These are phyloP conservation scores for Calocybe gangraenosa DNA, from an alignment of 768 basidiomycete genomes.

Conservation along the genomic window DNA sequence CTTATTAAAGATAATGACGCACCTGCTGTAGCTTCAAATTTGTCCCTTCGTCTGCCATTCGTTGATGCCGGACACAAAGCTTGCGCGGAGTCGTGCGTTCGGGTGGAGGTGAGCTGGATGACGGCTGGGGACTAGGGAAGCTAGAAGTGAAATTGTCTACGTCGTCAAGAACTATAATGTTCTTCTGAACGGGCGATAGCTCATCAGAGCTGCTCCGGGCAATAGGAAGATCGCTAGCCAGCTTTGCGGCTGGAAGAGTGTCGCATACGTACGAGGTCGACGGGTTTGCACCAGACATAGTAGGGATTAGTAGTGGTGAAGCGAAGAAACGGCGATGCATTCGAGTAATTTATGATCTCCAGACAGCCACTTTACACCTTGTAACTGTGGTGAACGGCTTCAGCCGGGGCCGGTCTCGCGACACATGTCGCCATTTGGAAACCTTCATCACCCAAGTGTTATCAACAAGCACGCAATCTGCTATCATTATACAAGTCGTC, in stretches of 20 bases:
- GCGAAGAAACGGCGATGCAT: constrained; percentile 7
- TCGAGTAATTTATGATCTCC: too few relatives aligned
- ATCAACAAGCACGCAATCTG: constrained; percentile 16
- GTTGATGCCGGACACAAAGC: constrained; percentile 88
- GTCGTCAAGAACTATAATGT: constrained; percentile 20
- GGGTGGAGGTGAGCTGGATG: constrained; percentile 20
- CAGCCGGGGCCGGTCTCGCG: constrained; percentile 28
- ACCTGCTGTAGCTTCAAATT: constrained; percentile 91
- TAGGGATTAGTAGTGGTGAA: constrained; percentile 16
- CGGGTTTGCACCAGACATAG: constrained; percentile 15
- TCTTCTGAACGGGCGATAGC: constrained; percentile 6
- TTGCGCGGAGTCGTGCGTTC: constrained; percentile 55
- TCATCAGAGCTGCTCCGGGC: constrained; percentile 8
- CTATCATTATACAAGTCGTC: constrained; percentile 20
- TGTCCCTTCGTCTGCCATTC: constrained; percentile 95
- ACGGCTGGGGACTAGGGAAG: constrained; percentile 5
- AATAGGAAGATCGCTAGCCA: constrained; percentile 29
- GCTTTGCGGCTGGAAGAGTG: constrained; percentile 60
- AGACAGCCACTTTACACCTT: too few relatives aligned
- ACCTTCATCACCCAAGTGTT: constrained; percentile 11
- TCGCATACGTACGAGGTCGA: constrained; percentile 58
- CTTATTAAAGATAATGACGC: constrained; percentile 23
- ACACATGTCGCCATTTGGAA: constrained; percentile 43
- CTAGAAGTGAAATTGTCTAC: constrained; percentile 26
- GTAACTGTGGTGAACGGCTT: constrained; percentile 17